Evolutionary conservation across 2,329 filamentous ascomycete genomes (phyloP), one percentile per base, ranked within the genome.

Genomic region (Rhytidhysteron rufulum): DNA sequence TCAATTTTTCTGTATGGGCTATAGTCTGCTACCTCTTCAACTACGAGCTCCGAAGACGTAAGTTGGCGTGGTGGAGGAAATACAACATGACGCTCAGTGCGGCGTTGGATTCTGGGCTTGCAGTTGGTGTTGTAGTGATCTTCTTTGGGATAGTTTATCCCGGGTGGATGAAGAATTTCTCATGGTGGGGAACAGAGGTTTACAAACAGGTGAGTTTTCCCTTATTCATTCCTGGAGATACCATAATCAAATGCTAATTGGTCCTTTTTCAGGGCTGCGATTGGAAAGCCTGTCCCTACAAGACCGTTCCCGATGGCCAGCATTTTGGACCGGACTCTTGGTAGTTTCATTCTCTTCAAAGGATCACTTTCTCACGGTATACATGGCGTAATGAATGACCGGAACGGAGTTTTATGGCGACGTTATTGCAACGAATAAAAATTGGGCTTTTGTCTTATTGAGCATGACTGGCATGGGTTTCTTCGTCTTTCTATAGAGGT

Each of bases 81-180:
- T 94, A 94, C 63, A 91, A 86, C 30, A 93, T 94, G 86, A 90
- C 87, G 4, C 71, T 94, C 38, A 88, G 83, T 42, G 88, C 88
- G 0, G 88, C 86, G 2, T 73, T 94, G 40, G 88, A 94, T 60
- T 89, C 85, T 1, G 87, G 88, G 1, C 70, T 94, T 16, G 88
- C 88, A 0, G 86, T 90, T 54, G 86, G 86, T 20, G 83, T 93
- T 25, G 82, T 94, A 8, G 78, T 91, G 4, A 82, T 93, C 19
- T 94, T 94, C 61, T 91, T 95, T 54, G 86, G 82, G 1, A 85
- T 94, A 49, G 77, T 93, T n/a, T 91, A 89, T 58, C 85, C 88
- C 0, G 86, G 86, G 0, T 79, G 75, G 72, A 85, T 84, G 71
- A 75, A 79, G 29, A 73, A 75, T 20, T 89, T 93, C 57, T 80